Base-by-base conservation (phyloP, 148 eudicot species). In the Camellia granthamiana region DNA sequence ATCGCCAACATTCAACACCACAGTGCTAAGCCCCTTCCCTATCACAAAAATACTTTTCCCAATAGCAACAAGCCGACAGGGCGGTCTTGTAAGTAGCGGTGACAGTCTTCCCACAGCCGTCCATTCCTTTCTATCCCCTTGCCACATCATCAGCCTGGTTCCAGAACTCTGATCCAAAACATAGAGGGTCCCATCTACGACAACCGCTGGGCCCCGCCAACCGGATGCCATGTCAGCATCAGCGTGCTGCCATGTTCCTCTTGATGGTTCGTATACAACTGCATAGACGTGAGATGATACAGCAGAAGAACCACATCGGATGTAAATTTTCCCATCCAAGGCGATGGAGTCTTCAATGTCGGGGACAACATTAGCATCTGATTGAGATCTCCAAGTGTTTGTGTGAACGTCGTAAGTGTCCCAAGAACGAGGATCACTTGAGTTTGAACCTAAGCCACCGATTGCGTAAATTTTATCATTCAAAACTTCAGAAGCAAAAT, bases 171-270 rank as follows among this genome's bases (percentile, higher is more conserved):
- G 91, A 80, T 95, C 97, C 87, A 95, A 80, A 61, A 87, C 89
- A 64, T 91, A 93, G 52, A 95, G 91, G 52, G 69, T 84, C 69
- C 84, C 87, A 52, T 87, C 90, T 23, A 89, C 84, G 3, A 89
- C 94, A 76, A 90, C 88, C 51, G 91, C 91, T 5, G 97, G 96
- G 19, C 96, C 98, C 0, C 73, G 87, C 97, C 98, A 93, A 11
- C 97, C 92, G 7, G 80, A 81, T 7, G 85, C 92, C 90, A 93
- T 72, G 71, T 91, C 93, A 79, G 85, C 64, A 79, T 90, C 94
- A 21, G 85, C 87, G 60, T 81, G 90, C 76, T 88, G 87, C 94
- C 96, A 93, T 30, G 81, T 89, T 60, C 86, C 86, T 18, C 71
- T 89, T 18, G 85, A 88, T 43, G 94, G 94, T 15, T 91, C 91